Base-by-base conservation (phyloP, 2,329 filamentous ascomycete genomes). In the Ophiocordyceps camponoti-leonardi region DNA sequence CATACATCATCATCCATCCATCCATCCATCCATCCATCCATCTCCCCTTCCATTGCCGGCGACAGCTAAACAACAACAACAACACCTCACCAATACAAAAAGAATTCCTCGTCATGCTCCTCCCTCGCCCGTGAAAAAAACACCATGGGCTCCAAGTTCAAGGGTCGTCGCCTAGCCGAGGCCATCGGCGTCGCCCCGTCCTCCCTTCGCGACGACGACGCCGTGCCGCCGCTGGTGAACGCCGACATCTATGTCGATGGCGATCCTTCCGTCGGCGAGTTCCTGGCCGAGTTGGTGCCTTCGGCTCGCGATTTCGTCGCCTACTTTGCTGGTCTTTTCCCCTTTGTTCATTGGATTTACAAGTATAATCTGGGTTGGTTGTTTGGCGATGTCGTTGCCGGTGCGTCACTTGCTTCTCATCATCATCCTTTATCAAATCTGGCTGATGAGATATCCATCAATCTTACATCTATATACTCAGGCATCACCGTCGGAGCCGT, bases 341-440 rank as follows among this genome's bases (percentile, higher is more conserved):
- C 70, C 3, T 72, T 71, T 53, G 52, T 65, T 47, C 60, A 59
- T 14, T 73, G 70, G 69, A 69, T 72, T 45, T 64, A 63, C 50
- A 69, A 68, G 45, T 72, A 72, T 54, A 72, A 72, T 49, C 49
- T 57, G 46, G 59, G 60, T 13, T 72, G 69, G 69, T 57, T 70
- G 26, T 44, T 67, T 28, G 68, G 68, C 49, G 69, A 72, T 46
- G 48, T 67, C 28, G 62, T 70, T 49, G 67, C 65, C 49, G 67
- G 68, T 59, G 53, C 53, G 60, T 51, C 40, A 31, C 33, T 18
- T 12, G 35, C 44, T 39, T 31, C 31, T 42, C 13, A n/a, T 19
- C 40, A 19, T 19, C n/a, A 23, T 35, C 8, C 22, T 37, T 35
- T n/a, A n/a, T n/a, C n/a, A n/a, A n/a, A 45, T 48, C 47, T 18